Base-by-base conservation (phyloP, 2,329 filamentous ascomycete genomes). In the Xylariaceae sp. region DNA sequence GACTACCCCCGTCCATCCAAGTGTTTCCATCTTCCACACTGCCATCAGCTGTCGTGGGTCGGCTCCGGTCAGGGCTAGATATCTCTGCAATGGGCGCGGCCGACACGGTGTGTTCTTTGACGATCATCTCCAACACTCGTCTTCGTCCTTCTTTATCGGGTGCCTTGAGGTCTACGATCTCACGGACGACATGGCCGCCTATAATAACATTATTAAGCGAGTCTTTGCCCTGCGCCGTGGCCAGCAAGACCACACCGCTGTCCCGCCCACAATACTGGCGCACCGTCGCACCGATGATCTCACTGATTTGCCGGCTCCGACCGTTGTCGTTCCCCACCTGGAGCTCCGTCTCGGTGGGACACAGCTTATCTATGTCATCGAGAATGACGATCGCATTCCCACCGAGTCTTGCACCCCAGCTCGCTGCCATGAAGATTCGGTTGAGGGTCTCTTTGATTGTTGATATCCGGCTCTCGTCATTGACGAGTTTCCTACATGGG, bases 261-360 rank as follows among this genome's bases (percentile, higher is more conserved):
- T 87, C 82, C 46, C 78, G 74, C 1, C 78, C 79, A 59, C 89
- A 95, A 59, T 90, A 89, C 56, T 96, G 85, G 40, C 82, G 78
- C 1, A 90, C 85, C 48, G 92, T 81, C 1, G 84, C 79, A 57
- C 86, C 85, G 4, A 98, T 74, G 1, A 88, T 79, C 61, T 98
- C 92, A 57, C 89, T 95, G 41, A 96, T 79, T 53, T 97, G 89
- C 23, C 88, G 79, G 59, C 89, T 97, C 47, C 90, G 78, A 13
- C 87, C 87, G 55, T 98, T 97, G 51, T 97, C 88, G 43, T 88
- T 89, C 46, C 88, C 88, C 4, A 94, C 86, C 61, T 96, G 88
- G 9, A 98, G 72, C 60, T 98, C 92, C 0, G 89, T 96, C 63
- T 98, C 94, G 1, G 82, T 83, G 0, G 92, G 90, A 57, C 90